Percentiles rank a stretch among this genome's conserved stretches.
These are phyloP conservation scores for Phylloporus sp. DNA, from an alignment of 768 basidiomycete genomes.

Conservation along the genomic window DNA sequence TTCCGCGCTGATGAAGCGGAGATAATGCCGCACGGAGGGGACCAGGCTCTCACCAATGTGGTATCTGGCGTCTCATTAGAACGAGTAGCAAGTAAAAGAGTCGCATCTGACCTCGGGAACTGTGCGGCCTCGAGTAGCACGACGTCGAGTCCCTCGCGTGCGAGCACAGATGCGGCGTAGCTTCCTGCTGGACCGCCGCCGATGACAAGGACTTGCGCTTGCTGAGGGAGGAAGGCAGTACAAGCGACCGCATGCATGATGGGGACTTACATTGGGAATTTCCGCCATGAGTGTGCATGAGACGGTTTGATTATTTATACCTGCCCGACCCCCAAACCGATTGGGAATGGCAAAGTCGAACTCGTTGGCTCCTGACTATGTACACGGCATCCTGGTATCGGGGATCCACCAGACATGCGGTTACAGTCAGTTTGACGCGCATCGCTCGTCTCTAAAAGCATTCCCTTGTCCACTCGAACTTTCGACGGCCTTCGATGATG, in stretches of 20 bases:
- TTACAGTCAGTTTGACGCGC: too few relatives aligned
- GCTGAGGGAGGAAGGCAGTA: slow-evolving; percentile 9
- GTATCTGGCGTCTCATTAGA: slow-evolving; percentile 30
- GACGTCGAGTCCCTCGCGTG: slow-evolving; percentile 56
- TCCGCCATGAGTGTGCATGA: slow-evolving; percentile 1
- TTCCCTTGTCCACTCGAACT: too few relatives aligned
- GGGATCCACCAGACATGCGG: too few relatives aligned
- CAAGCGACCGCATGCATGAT: too few relatives aligned
- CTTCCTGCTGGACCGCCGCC: slow-evolving; percentile 61
- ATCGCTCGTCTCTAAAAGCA: too few relatives aligned
- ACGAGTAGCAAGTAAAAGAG: not conserved
- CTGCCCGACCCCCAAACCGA: too few relatives aligned
- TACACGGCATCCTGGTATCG: too few relatives aligned
- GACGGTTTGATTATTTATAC: slow-evolving; percentile 1
- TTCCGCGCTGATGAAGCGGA: slow-evolving; percentile 49
- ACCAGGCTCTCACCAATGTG: slow-evolving; percentile 48
- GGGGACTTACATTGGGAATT: slow-evolving; percentile 22
- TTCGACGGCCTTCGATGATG: too few relatives aligned
- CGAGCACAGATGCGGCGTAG: slow-evolving; percentile 52
- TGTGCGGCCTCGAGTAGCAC: slow-evolving; percentile 51
- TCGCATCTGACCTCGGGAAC: slow-evolving; percentile 46
- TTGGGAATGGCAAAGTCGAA: too few relatives aligned
- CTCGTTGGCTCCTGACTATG: too few relatives aligned
- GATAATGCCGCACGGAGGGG: slow-evolving; percentile 49
- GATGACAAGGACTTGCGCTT: slow-evolving; percentile 40